These are phyloP conservation scores for Aspergillus jensenii DNA, from an alignment of 2,329 filamentous ascomycete genomes.

Conservation along the genomic window DNA sequence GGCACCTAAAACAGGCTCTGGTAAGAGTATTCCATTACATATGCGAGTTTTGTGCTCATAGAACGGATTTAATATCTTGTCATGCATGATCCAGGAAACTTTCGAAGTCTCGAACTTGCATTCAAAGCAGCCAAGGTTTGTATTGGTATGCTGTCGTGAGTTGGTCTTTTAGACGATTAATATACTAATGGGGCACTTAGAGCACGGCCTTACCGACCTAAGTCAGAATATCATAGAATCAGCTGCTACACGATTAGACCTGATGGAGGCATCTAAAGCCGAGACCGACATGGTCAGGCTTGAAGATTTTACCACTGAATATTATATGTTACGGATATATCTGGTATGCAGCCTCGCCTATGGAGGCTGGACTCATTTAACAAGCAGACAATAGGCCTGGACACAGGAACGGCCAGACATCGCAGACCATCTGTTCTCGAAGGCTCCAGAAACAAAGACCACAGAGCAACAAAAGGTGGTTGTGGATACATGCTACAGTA, in stretches of 20 bases:
- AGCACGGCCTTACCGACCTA: constrained; percentile 56
- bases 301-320: constrained; percentile 51
- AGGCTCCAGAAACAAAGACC: constrained; percentile 46
- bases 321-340: constrained; percentile 63
- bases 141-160: constrained; percentile 49
- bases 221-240: constrained; percentile 63
- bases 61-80: neutral
- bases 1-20: constrained; percentile 15
- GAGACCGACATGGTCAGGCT: constrained; percentile 11
- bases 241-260: constrained; percentile 58
- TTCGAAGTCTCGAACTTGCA: constrained; percentile 65
- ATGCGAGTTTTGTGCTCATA: neutral
- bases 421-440: constrained; percentile 74
- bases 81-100: constrained; percentile 34
- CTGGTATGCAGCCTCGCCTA: constrained; percentile 53
- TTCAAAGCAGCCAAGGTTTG: constrained; percentile 66
- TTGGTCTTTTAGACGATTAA: no score
- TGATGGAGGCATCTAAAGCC: constrained; percentile 16
- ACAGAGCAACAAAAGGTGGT: constrained; percentile 53
- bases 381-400: constrained; percentile 61
- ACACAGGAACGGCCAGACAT: constrained; percentile 70
- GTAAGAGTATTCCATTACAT: constrained; percentile 2
- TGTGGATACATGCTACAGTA: constrained; percentile 68
- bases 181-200: constrained; percentile 29
- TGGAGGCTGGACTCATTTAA: neutral